Base-by-base conservation (phyloP, 352 stramenopile genomes). In the Thalassiosira delicatula region DNA sequence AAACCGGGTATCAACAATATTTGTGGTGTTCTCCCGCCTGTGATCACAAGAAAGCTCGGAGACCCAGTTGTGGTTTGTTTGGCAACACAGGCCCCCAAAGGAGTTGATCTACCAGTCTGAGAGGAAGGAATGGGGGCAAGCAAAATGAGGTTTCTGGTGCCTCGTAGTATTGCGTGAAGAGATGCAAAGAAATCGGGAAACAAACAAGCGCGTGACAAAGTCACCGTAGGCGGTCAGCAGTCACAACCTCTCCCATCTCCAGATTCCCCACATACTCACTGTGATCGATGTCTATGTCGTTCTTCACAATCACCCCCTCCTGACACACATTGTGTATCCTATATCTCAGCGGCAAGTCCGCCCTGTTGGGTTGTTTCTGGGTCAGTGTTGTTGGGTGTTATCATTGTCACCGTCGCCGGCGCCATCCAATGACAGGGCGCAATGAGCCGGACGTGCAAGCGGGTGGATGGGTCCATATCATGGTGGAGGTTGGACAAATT, bases 281-380 rank as follows among this genome's bases (percentile, higher is more conserved):
- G 21, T 80, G 86, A 85, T 95, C 92, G 56, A 95, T 95, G 66
- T 94, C 89, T 30, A 94, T 94, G 1, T 91, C 92, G 78, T 94
- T 86, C 37, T 91, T 62, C 40, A 95, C 86, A 44, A 95, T 90
- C 25, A 91, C 92, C 49, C 92, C 92, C 74, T 95, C 92, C 57
- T 91, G 83, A 69, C 91, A 95, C 27, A 95, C 91, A 46, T 95
- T 95, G 56, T 90, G 71, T 17, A 95, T 81, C 63, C 71, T 80
- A 79, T 93, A 95, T 0, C 85, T 44, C 14, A 88, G 35, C 27
- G 70, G 44, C 62, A 82, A 46, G 40, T 78, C 68, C 4, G 32
- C 37, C 9, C 9, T 9, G 25, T 29, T 9, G 51, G 40, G 40
- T 49, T n/a, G n/a, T n/a, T n/a, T n/a, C n/a, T n/a, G n/a, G n/a